phyloP scores from a whole-genome alignment of 305 asterid species.

The Fraxinus dipetala region DNA sequence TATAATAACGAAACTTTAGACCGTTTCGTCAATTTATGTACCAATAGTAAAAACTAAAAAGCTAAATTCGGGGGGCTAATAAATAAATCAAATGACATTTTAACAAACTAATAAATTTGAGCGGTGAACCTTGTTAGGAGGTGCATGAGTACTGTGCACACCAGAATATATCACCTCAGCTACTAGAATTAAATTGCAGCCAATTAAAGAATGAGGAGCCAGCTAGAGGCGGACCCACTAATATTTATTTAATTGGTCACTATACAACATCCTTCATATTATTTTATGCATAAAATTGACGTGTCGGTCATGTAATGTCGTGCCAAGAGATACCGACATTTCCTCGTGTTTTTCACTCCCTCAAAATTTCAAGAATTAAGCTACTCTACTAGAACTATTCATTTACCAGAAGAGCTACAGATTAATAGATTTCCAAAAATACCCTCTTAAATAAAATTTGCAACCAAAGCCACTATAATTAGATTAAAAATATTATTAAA shows the following conservation, averaged over 20 bases:
- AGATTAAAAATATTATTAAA: no score
- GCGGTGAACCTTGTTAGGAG: background rate
- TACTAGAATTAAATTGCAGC: background rate
- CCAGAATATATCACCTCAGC: slow-evolving; percentile 12
- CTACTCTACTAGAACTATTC: no score
- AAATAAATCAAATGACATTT: background rate
- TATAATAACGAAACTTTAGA: no score
- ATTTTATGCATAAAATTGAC: background rate
- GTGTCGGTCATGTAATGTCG: background rate
- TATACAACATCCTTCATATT: background rate
- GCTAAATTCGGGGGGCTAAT: background rate
- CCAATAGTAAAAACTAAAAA: background rate
- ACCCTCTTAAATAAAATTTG: no score
- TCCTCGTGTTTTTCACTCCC: background rate
- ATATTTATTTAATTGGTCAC: background rate
- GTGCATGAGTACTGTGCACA: slow-evolving; percentile 5
- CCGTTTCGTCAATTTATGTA: background rate
- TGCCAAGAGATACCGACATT: background rate
- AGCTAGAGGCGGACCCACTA: slow-evolving; percentile 32
- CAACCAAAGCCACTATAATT: no score
- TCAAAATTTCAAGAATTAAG: no score
- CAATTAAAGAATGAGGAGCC: slow-evolving; percentile 14
- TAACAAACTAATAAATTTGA: background rate
- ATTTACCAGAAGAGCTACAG: no score
- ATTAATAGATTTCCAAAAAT: no score